phyloP scores from a whole-genome alignment of 2,329 filamentous ascomycete genomes.

The Claviceps spartinae region DNA sequence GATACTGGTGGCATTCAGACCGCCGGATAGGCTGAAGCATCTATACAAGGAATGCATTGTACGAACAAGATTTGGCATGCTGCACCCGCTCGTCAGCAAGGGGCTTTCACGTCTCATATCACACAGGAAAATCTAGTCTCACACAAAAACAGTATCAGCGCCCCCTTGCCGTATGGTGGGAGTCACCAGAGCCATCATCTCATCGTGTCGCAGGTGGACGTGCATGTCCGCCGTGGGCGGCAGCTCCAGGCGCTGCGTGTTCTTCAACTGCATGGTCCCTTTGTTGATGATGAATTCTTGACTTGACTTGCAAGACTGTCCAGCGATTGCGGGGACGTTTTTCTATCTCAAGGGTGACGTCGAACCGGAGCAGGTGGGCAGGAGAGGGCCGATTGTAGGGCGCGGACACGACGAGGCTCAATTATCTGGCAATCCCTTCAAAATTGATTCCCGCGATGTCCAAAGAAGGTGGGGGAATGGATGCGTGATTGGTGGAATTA shows the following conservation, averaged over 20 bases:
- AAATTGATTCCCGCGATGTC: not conserved
- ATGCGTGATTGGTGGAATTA: not conserved
- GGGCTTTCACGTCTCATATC: not conserved
- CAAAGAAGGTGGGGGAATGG: no score
- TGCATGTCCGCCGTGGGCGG: conserved; percentile 55
- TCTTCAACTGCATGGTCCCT: conserved; percentile 4
- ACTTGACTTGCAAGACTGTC: no score
- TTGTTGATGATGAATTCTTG: not conserved
- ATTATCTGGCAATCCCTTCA: not conserved
- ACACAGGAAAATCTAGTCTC: not conserved
- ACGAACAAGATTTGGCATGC: conserved; percentile 46
- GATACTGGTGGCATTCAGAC: not conserved
- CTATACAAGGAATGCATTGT: not conserved
- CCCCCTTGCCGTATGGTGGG: conserved; percentile 44
- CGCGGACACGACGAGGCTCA: not conserved
- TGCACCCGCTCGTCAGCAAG: conserved; percentile 1
- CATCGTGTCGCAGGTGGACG: conserved; percentile 57
- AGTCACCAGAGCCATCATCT: conserved; percentile 44
- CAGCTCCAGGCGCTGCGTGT: conserved; percentile 27
- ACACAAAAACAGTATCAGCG: conserved; percentile 47
- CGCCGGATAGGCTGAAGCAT: not conserved
- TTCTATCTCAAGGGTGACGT: no score
- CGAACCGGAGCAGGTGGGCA: no score
- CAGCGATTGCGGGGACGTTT: no score
- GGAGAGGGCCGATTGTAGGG: no score